Evolutionary conservation across 2,329 filamentous ascomycete species (phyloP), one percentile per base, ranked within the genome.

Genomic region (Verruconis gallopava): DNA sequence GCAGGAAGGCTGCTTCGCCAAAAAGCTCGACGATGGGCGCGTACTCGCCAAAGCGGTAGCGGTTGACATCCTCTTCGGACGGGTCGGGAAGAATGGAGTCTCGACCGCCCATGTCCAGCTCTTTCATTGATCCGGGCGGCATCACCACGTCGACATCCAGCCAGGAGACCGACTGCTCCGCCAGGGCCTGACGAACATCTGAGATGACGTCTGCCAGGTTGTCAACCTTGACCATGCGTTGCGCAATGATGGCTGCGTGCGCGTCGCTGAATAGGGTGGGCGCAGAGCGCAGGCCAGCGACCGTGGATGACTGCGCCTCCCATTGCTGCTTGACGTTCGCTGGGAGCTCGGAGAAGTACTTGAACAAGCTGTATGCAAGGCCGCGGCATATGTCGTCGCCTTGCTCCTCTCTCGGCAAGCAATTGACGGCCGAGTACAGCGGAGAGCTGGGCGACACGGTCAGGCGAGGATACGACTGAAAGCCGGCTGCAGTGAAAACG

Each of bases 371-470:
- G 61, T 96, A 93, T 37, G 89, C 91, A 43, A 98, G 72, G 14
- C 81, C 91, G 36, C 91, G 79, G 62, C 82, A 93, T 49, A 93
- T 72, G 61, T 96, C 89, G 59, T 96, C 89, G 54, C 89, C 89
- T 66, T 96, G 91, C 61, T 88, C 86, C 58, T 95, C 89, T 56
- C 86, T 81, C 33, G 91, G 86, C 34, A 98, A 73, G 58, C 88
- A 78, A 57, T 84, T 79, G 59, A 98, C 91, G 42, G 88, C 89
- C 50, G 78, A 75, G 62, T 96, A 96, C 55, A 93, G 81, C 40
- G 85, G 78, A 37, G 89, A 94, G 55, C 83, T 93, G 35, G 91
- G 91, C 18, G 89, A 93, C 50, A 96, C 80, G 46, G 89, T 93
- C 51, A 98, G 77, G 53, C 89, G 85, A 46, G 84, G 79, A 58